phyloP scores from a whole-genome alignment of 352 stramenopile genomes.

The Globisporangium echinulatum region DNA sequence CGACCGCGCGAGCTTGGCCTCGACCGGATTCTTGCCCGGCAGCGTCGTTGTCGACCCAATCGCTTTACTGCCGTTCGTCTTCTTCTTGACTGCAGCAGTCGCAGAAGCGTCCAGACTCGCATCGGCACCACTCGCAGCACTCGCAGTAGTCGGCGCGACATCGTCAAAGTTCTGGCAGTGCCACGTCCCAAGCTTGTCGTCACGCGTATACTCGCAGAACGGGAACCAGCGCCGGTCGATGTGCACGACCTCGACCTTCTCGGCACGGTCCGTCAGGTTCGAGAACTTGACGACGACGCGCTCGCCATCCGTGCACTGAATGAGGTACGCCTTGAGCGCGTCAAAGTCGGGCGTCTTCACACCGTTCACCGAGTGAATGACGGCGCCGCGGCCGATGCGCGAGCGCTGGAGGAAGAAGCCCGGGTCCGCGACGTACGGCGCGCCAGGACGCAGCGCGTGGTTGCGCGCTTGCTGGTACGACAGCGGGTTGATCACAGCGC shows the following conservation, averaged over 20 bases:
- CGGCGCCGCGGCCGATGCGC: constrained; percentile 69
- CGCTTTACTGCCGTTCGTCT: constrained; percentile 20
- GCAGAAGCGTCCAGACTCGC: constrained; percentile 3
- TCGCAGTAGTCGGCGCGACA: not conserved
- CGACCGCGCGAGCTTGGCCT: constrained; percentile 77
- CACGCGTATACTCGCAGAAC: constrained; percentile 74
- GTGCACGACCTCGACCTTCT: constrained; percentile 82
- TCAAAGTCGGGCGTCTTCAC: constrained; percentile 82
- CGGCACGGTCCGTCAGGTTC: constrained; percentile 63
- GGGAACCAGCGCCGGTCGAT: constrained; percentile 91
- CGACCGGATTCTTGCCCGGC: constrained; percentile 73
- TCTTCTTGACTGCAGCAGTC: constrained; percentile 3
- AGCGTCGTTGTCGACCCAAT: constrained; percentile 78
- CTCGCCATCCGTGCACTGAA: constrained; percentile 68
- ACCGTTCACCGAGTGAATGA: constrained; percentile 87
- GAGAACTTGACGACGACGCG: constrained; percentile 84
- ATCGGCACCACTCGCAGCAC: not conserved
- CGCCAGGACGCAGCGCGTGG: constrained; percentile 54
- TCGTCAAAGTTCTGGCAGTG: constrained; percentile 59
- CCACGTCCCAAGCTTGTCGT: constrained; percentile 77
- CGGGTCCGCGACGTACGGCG: constrained; percentile 79
- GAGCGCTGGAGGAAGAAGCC: constrained; percentile 89
- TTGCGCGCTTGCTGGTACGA: constrained; percentile 90
- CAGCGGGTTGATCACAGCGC: constrained; percentile 83
- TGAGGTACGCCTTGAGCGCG: constrained; percentile 72